phyloP scores from a whole-genome alignment of 768 basidiomycete species.

The Thelephora aurantiotincta region DNA sequence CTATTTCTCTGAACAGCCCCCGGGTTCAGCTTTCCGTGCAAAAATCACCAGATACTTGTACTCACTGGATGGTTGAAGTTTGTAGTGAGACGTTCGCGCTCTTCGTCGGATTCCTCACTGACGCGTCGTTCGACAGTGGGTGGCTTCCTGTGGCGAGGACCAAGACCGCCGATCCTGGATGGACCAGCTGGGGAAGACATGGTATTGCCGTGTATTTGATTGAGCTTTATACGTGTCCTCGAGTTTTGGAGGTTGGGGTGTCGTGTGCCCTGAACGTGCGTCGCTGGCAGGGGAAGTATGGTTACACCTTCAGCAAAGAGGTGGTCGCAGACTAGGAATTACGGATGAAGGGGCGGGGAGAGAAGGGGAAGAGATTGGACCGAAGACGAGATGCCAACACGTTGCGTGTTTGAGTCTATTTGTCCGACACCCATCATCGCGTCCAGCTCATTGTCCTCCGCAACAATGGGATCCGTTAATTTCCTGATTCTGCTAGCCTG shows the following conservation, averaged over 20 bases:
- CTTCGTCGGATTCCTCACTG: background rate
- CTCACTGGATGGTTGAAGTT: background rate
- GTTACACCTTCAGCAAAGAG: background rate
- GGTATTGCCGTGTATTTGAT: background rate
- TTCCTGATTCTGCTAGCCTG: background rate
- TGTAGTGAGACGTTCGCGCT: background rate
- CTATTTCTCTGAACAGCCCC: conserved; percentile 30
- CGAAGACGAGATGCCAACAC: background rate
- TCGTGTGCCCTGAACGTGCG: background rate
- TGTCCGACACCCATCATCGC: background rate
- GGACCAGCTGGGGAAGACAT: background rate
- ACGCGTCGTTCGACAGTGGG: background rate
- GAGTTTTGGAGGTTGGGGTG: background rate
- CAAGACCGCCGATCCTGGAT: background rate
- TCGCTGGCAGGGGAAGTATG: background rate
- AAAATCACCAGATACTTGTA: background rate
- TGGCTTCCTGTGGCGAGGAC: background rate
- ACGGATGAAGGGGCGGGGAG: conserved; percentile 2
- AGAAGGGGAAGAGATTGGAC: background rate
- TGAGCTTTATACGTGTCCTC: background rate
- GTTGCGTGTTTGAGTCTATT: background rate
- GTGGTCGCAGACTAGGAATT: conserved; percentile 2
- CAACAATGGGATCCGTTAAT: background rate
- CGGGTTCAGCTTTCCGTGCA: background rate
- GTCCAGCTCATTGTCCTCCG: background rate